A percentile compares a stretch with the other conserved stretches of the same genome.
Conservation (phyloP, 768 basidiomycete genomes). For the Fomitopsis pulvina region DNA sequence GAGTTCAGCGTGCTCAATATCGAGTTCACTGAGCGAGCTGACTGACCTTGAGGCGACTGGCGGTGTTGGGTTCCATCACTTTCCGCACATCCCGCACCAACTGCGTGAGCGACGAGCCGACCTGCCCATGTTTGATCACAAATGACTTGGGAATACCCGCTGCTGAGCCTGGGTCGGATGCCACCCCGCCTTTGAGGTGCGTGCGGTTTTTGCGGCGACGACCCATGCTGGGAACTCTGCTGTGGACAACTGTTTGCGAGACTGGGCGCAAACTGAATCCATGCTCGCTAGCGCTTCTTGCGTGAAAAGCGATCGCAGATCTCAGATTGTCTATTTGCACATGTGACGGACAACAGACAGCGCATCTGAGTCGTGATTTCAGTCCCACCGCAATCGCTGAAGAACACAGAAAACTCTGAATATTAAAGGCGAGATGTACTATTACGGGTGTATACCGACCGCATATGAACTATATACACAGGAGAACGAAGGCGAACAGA, state of each 20-base stretch:
- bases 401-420: too few species aligned
- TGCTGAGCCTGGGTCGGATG: conserved; percentile 27
- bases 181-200: conserved; percentile 57
- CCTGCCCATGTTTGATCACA: conserved; percentile 93
- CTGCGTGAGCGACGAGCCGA: conserved; percentile 79
- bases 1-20: not conserved
- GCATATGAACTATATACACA: not conserved
- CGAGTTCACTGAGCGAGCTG: not conserved
- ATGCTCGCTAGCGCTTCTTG: not conserved
- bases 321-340: not conserved
- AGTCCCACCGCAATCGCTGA: too few species aligned
- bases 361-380: too few species aligned
- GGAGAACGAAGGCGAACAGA: not conserved
- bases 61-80: conserved; percentile 98
- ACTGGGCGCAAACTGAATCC: not conserved
- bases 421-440: too few species aligned
- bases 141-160: conserved; percentile 76
- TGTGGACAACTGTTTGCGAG: not conserved
- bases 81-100: conserved; percentile 91
- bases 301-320: not conserved
- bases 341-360: not conserved
- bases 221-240: conserved; percentile 40
- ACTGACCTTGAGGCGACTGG: conserved; percentile 78
- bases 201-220: conserved; percentile 76
- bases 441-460: too few species aligned